These are phyloP conservation scores for Kitagawia praeruptora DNA, from an alignment of 129 eudicot species.

Conservation along the genomic window DNA sequence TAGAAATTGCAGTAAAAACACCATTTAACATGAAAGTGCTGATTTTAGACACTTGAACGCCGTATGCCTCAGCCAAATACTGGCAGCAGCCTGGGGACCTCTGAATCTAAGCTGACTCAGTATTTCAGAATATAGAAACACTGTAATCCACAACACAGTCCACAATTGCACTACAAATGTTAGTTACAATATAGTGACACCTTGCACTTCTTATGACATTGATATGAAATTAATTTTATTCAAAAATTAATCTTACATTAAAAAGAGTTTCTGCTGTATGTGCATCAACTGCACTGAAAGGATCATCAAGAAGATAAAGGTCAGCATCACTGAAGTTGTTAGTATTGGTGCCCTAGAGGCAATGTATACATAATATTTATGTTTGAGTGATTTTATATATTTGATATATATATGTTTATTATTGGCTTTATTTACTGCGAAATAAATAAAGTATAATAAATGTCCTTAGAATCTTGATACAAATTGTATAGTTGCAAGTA, in stretches of 20 bases:
- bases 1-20: conserved; percentile 39
- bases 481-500: too few relatives aligned
- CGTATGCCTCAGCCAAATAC: conserved; percentile 65
- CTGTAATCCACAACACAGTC: conserved; percentile 46
- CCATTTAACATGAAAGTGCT: conserved; percentile 31
- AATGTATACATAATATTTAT: too few relatives aligned
- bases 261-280: conserved; percentile 17
- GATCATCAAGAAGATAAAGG: conserved; percentile 22
- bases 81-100: conserved; percentile 49
- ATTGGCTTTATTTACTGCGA: too few relatives aligned
- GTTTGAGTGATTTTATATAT: too few relatives aligned
- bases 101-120: conserved; percentile 30
- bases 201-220: background rate
- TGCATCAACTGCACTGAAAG: conserved; percentile 62
- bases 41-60: conserved; percentile 28
- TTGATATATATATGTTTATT: too few relatives aligned
- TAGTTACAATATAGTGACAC: conserved; percentile 4
- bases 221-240: background rate
- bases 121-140: conserved; percentile 9
- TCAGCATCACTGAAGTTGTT: too few relatives aligned
- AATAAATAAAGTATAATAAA: too few relatives aligned
- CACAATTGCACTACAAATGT: conserved; percentile 23
- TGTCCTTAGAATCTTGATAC: too few relatives aligned
- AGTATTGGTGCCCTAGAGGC: too few relatives aligned
- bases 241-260: conserved; percentile 26